Conservation (phyloP, 805 yeast species). For the Yarrowia keelungensis region DNA sequence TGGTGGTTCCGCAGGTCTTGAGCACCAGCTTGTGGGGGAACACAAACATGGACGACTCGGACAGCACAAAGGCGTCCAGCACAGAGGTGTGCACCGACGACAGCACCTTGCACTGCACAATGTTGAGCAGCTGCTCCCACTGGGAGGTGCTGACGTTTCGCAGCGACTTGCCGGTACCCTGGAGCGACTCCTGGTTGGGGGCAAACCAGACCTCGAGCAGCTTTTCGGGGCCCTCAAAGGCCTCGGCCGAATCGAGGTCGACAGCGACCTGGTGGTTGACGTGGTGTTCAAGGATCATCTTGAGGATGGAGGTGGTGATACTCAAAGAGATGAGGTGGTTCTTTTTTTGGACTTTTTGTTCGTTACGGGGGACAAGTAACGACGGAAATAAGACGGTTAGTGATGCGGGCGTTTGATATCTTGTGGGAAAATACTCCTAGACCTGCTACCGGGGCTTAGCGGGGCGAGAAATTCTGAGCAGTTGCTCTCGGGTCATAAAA, state of each 20-base stretch:
- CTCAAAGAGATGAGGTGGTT: not conserved
- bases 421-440: conserved; percentile 24
- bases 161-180: conserved; percentile 54
- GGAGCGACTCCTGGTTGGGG: conserved; percentile 54
- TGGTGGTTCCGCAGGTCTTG: conserved; percentile 97
- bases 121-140: conserved; percentile 77
- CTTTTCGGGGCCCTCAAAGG: conserved; percentile 98
- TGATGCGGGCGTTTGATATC: conserved; percentile 1
- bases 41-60: conserved; percentile 90
- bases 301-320: too few species aligned
- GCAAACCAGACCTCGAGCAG: conserved; percentile 89
- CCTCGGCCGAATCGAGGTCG: conserved; percentile 83
- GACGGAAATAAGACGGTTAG: not conserved
- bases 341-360: not conserved
- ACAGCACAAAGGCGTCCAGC: conserved; percentile 82
- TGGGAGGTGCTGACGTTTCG: conserved; percentile 67
- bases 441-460: conserved; percentile 40
- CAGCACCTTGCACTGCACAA: conserved; percentile 86
- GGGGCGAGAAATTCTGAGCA: conserved; percentile 40
- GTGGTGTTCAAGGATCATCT: conserved; percentile 43
- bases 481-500: conserved; percentile 40
- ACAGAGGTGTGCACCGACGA: conserved; percentile 72
- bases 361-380: not conserved
- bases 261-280: conserved; percentile 83
- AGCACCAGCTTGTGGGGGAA: conserved; percentile 83